Evolutionary conservation across 148 eudicot species (phyloP).

Genomic region (Camellia japonica): DNA sequence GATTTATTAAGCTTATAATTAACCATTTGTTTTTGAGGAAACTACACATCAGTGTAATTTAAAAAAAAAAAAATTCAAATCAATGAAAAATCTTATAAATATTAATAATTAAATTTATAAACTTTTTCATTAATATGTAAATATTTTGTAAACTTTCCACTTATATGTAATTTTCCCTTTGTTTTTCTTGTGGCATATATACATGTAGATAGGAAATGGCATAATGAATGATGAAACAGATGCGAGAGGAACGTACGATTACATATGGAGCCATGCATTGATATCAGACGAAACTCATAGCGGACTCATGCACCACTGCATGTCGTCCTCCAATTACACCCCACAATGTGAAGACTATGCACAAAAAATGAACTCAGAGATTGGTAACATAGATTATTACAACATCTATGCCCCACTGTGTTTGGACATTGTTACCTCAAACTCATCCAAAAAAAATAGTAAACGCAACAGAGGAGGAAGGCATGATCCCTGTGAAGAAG

Average conservation of each 20-base stretch:
- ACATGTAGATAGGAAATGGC: constrained; percentile 31
- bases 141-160: too few relatives aligned
- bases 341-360: constrained; percentile 13
- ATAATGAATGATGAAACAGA: constrained; percentile 28
- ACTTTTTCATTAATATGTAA: too few relatives aligned
- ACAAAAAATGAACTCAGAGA: constrained; percentile 8
- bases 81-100: too few relatives aligned
- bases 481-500: constrained; percentile 35
- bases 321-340: neutral
- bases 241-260: constrained; percentile 26
- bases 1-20: too few relatives aligned
- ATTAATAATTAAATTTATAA: too few relatives aligned
- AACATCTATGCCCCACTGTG: constrained; percentile 28
- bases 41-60: too few relatives aligned
- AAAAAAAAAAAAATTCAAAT: too few relatives aligned
- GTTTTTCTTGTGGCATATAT: constrained; percentile 5
- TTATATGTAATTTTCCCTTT: too few relatives aligned
- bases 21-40: too few relatives aligned
- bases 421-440: neutral
- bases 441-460: neutral
- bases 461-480: neutral
- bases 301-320: constrained; percentile 22
- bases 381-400: constrained; percentile 26
- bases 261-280: constrained; percentile 35
- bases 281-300: constrained; percentile 32